These are phyloP conservation scores for Kazachstania africana DNA, from an alignment of 805 yeast genomes.

Conservation along the genomic window DNA sequence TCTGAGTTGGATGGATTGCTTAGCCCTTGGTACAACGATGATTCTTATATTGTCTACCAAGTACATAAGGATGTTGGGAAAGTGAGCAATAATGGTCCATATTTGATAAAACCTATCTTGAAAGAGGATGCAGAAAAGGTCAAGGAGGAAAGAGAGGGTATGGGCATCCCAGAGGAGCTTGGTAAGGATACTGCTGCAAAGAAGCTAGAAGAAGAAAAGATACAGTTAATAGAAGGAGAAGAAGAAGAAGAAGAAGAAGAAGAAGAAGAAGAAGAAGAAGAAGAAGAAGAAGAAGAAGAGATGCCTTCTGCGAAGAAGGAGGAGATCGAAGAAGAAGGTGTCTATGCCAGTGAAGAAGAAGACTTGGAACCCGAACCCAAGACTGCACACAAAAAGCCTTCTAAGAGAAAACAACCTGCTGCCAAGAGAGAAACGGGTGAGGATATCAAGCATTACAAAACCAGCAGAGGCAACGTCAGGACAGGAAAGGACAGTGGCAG, in stretches of 20 bases:
- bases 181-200: no score
- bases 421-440: no score
- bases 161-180: not conserved
- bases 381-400: no score
- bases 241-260: not conserved
- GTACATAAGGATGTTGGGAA: slow-evolving; percentile 61
- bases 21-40: slow-evolving; percentile 25
- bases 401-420: no score
- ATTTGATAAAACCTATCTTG: slow-evolving; percentile 20
- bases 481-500: no score
- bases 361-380: no score
- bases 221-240: slow-evolving; percentile 2
- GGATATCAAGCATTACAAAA: no score
- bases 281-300: slow-evolving; percentile 3
- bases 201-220: slow-evolving; percentile 1
- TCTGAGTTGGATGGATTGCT: slow-evolving; percentile 31
- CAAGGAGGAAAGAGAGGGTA: slow-evolving; percentile 4
- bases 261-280: slow-evolving; percentile 1
- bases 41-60: slow-evolving; percentile 37
- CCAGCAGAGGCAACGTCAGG: no score
- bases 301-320: not conserved
- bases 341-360: not conserved
- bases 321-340: not conserved
- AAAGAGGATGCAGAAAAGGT: slow-evolving; percentile 1
- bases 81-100: slow-evolving; percentile 33